A percentile compares a stretch with the other conserved stretches of the same genome.
Evolutionary conservation across 495 filamentous ascomycete genomes (phyloP).

Genomic region (Annulohypoxylon maeteangense): DNA sequence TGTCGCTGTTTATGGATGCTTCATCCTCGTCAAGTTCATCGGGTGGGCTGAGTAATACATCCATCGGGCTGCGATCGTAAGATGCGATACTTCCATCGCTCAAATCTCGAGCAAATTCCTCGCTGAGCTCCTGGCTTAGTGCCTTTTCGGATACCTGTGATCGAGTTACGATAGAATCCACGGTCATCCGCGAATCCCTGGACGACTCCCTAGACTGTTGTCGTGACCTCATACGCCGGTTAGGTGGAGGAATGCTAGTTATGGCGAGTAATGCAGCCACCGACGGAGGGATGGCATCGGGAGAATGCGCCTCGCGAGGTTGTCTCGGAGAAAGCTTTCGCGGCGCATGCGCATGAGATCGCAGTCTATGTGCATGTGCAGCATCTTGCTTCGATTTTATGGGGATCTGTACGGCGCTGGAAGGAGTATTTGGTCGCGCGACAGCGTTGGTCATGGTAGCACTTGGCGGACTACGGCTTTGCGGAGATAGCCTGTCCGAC

Average conservation of each 20-base stretch:
- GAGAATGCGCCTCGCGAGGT: slow-evolving; percentile 54
- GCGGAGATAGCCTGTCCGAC: slow-evolving; percentile 35
- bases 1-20: slow-evolving; percentile 54
- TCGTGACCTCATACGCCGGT: slow-evolving; percentile 34
- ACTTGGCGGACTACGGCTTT: slow-evolving; percentile 46
- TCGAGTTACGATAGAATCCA: slow-evolving; percentile 60
- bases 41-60: slow-evolving; percentile 64
- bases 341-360: slow-evolving; percentile 31
- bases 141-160: slow-evolving; percentile 63
- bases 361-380: slow-evolving; percentile 34
- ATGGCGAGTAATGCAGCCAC: slow-evolving; percentile 69
- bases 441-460: slow-evolving; percentile 43
- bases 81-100: slow-evolving; percentile 40
- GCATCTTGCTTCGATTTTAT: slow-evolving; percentile 48
- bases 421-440: slow-evolving; percentile 51
- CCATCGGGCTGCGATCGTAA: slow-evolving; percentile 57
- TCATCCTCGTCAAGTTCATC: slow-evolving; percentile 63
- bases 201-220: slow-evolving; percentile 46
- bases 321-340: slow-evolving; percentile 44
- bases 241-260: slow-evolving; percentile 67
- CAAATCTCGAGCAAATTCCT: slow-evolving; percentile 35
- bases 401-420: slow-evolving; percentile 61
- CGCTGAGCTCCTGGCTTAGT: slow-evolving; percentile 56
- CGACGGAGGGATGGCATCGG: slow-evolving; percentile 65
- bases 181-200: slow-evolving; percentile 63